phyloP scores from a whole-genome alignment of 1,139 yeast species.

The Lodderomyces margitis region DNA sequence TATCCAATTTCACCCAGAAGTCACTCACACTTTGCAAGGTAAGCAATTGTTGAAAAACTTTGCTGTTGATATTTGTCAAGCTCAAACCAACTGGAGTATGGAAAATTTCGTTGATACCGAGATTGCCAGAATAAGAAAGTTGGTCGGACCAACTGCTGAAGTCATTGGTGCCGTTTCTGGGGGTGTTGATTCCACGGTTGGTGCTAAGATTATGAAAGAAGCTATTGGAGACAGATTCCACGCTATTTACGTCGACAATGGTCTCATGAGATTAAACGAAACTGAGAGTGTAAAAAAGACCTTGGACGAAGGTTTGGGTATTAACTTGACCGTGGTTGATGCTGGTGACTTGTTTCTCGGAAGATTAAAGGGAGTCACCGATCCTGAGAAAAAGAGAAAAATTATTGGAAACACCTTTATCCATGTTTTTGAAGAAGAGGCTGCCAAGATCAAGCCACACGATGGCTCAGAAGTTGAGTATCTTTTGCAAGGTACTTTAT shows the following conservation, averaged over 20 bases:
- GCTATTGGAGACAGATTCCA: slow-evolving; percentile 99
- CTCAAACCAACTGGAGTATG: slow-evolving; percentile 94
- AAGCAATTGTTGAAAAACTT: slow-evolving; percentile 83
- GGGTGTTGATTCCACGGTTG: slow-evolving; percentile 99
- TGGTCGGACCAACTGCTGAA: slow-evolving; percentile 97
- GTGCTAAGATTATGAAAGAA: slow-evolving; percentile 96
- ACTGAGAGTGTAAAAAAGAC: slow-evolving; percentile 86
- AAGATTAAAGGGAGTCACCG: slow-evolving; percentile 89
- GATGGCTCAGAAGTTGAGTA: slow-evolving; percentile 90
- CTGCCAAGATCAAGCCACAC: slow-evolving; percentile 86
- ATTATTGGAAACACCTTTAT: slow-evolving; percentile 98
- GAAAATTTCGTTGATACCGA: slow-evolving; percentile 96
- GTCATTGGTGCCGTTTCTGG: slow-evolving; percentile 99
- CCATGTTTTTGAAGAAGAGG: slow-evolving; percentile 95
- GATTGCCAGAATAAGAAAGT: slow-evolving; percentile 81
- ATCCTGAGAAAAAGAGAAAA: slow-evolving; percentile 98
- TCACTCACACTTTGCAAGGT: slow-evolving; percentile 93
- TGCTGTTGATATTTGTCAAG: slow-evolving; percentile 87
- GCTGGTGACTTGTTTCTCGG: slow-evolving; percentile 87
- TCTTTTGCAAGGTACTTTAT: slow-evolving; percentile 93
- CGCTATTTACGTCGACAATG: slow-evolving; percentile 96
- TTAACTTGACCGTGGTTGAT: slow-evolving; percentile 90
- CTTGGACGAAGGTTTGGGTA: slow-evolving; percentile 87
- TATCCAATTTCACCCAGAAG: slow-evolving; percentile 99
- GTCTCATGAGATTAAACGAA: slow-evolving; percentile 94